These are phyloP conservation scores for Asparagopsis taxiformis DNA, from an alignment of 31 red algal genomes.

Conservation along the genomic window DNA sequence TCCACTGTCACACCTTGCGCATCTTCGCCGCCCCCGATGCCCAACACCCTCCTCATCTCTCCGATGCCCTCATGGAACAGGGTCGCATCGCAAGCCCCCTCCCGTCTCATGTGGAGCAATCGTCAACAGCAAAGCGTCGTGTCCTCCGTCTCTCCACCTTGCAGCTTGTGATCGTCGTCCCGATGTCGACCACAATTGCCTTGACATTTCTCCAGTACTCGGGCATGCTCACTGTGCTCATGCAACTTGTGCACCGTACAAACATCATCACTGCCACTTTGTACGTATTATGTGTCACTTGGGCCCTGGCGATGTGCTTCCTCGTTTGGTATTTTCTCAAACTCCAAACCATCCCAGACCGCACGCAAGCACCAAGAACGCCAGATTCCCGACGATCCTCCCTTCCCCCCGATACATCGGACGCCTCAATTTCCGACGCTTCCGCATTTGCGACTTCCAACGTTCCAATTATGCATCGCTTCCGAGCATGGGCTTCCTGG, in stretches of 20 bases:
- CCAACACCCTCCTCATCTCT: not conserved
- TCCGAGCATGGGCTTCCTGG: slow-evolving; percentile 16
- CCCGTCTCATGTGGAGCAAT: not conserved
- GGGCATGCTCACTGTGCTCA: slow-evolving; percentile 1
- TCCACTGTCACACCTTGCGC: slow-evolving; percentile 44
- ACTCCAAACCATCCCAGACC: slow-evolving; percentile 50
- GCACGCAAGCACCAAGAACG: not conserved
- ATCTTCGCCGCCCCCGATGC: slow-evolving; percentile 20
- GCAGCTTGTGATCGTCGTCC: not conserved
- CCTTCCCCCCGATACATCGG: not conserved
- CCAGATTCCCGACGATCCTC: not conserved
- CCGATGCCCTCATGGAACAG: not conserved
- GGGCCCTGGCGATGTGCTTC: slow-evolving; percentile 56
- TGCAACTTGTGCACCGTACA: not conserved
- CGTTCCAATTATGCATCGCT: slow-evolving; percentile 7
- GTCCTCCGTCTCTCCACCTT: not conserved
- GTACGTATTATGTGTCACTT: slow-evolving; percentile 31
- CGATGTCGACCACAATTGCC: not conserved
- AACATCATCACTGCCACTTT: slow-evolving; percentile 9
- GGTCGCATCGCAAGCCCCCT: not conserved
- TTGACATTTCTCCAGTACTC: slow-evolving; percentile 2
- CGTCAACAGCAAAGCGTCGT: not conserved
- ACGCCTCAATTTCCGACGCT: not conserved
- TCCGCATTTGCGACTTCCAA: not conserved
- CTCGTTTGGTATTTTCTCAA: slow-evolving; percentile 75